These are phyloP conservation scores for Prunus yedoensis DNA, from an alignment of 331 rosid species.

Conservation along the genomic window DNA sequence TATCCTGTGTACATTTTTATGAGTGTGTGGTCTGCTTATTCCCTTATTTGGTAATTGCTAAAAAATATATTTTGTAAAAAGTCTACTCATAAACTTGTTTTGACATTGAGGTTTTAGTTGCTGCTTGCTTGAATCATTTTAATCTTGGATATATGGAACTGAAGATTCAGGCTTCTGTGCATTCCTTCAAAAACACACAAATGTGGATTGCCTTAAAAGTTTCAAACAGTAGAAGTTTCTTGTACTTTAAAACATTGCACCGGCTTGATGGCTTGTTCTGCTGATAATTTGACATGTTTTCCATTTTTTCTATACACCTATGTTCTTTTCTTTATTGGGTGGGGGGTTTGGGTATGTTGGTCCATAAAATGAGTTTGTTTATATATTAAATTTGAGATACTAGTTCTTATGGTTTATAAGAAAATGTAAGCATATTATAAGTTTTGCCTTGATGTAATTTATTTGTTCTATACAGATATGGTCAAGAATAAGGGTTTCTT, in stretches of 20 bases:
- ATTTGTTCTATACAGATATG: constrained; percentile 64
- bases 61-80: not conserved
- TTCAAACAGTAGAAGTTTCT: not conserved
- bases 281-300: no score
- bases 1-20: constrained; percentile 11
- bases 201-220: not conserved
- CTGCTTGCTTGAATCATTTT: not conserved
- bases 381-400: no score
- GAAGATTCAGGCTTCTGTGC: not conserved
- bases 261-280: no score
- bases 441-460: constrained; percentile 6
- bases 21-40: not conserved
- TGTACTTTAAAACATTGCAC: no score
- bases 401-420: no score
- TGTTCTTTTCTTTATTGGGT: no score
- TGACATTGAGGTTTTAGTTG: not conserved
- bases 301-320: no score
- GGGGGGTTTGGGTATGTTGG: no score
- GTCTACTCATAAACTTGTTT: not conserved
- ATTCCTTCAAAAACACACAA: not conserved
- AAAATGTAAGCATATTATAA: not conserved
- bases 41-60: not conserved
- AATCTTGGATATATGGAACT: not conserved
- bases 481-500: constrained; percentile 95
- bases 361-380: no score